A percentile compares a stretch with the other conserved stretches of the same genome.
phyloP scores from a whole-genome alignment of 2,329 filamentous ascomycete species.

The Penicillium brasilianum region DNA sequence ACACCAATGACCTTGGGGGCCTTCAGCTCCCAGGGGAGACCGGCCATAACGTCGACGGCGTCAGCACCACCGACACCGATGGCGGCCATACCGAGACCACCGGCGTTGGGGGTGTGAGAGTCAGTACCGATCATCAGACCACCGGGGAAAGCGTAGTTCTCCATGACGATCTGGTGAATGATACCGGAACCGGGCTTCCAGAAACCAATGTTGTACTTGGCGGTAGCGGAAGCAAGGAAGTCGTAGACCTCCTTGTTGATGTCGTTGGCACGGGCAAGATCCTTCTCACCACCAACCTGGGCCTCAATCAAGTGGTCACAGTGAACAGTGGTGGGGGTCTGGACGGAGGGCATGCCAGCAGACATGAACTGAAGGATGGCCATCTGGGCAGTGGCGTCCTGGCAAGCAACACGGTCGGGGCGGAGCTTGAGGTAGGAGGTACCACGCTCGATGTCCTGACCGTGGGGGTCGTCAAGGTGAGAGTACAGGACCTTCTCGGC shows the following conservation, averaged over 20 bases:
- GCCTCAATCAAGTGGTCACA: conserved; percentile 99
- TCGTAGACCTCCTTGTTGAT: conserved; percentile 99
- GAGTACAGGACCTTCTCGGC: conserved; percentile 99
- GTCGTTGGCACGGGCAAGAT: conserved; percentile 84
- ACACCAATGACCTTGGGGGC: conserved; percentile 73
- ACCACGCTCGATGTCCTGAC: conserved; percentile 94
- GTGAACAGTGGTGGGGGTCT: conserved; percentile 94
- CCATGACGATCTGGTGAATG: conserved; percentile 97
- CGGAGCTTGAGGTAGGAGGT: conserved; percentile 95
- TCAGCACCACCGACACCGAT: conserved; percentile 98
- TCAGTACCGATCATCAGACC: conserved; percentile 97
- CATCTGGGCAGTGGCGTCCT: conserved; percentile 99
- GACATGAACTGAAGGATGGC: conserved; percentile 99
- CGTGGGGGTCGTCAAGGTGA: conserved; percentile 94
- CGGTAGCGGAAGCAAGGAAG: conserved; percentile 90
- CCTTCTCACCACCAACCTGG: conserved; percentile 89
- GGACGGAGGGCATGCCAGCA: conserved; percentile 92
- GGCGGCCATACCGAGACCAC: conserved; percentile 92
- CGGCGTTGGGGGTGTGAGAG: conserved; percentile 93
- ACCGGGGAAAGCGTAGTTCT: conserved; percentile 99
- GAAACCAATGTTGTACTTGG: conserved; percentile 99
- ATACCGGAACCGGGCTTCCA: conserved; percentile 99
- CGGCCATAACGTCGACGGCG: conserved; percentile 93
- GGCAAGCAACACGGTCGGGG: conserved; percentile 96
- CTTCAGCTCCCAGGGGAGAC: conserved; percentile 96